These are phyloP conservation scores for Teratosphaeria zuluensis DNA, from an alignment of 2,329 filamentous ascomycete genomes.

Conservation along the genomic window DNA sequence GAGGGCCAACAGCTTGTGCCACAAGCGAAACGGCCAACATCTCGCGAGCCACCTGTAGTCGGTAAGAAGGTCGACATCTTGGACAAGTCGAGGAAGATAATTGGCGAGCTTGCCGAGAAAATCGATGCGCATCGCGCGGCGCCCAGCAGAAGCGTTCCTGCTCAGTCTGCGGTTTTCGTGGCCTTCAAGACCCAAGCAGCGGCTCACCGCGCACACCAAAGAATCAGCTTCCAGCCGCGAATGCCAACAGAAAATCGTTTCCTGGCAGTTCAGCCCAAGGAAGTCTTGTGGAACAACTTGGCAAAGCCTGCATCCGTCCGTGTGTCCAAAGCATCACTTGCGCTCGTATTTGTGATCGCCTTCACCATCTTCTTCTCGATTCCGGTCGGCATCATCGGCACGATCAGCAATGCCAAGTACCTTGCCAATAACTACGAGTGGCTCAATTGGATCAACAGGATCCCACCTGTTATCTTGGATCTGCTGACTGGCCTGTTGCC, in stretches of 20 bases:
- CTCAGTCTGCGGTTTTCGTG: slow-evolving; percentile 70
- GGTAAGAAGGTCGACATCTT: slow-evolving; percentile 88
- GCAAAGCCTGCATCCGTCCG: slow-evolving; percentile 24
- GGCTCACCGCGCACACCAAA: slow-evolving; percentile 75
- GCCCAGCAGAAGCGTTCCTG: slow-evolving; percentile 45
- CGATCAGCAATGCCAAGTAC: slow-evolving; percentile 24
- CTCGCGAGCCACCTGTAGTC: slow-evolving; percentile 58
- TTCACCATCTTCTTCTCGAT: slow-evolving; percentile 30
- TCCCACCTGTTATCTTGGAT: slow-evolving; percentile 21
- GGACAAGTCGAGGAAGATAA: slow-evolving; percentile 67
- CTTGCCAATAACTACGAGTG: slow-evolving; percentile 20
- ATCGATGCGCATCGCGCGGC: slow-evolving; percentile 53
- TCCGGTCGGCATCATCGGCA: slow-evolving; percentile 24
- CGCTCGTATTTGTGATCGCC: slow-evolving; percentile 22
- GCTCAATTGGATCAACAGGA: slow-evolving; percentile 21
- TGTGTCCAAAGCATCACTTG: slow-evolving; percentile 21
- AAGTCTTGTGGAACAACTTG: slow-evolving; percentile 40
- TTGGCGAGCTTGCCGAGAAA: slow-evolving; percentile 62
- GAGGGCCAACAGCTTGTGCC: slow-evolving; percentile 15
- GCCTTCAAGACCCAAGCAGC: slow-evolving; percentile 75
- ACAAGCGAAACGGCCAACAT: slow-evolving; percentile 48
- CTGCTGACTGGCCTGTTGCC: slow-evolving; percentile 24
- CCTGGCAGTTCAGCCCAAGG: slow-evolving; percentile 35
- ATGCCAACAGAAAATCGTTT: slow-evolving; percentile 31
- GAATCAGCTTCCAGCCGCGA: slow-evolving; percentile 21